phyloP scores from a whole-genome alignment of 139 green algal genomes.

The Ulvella scutata region DNA sequence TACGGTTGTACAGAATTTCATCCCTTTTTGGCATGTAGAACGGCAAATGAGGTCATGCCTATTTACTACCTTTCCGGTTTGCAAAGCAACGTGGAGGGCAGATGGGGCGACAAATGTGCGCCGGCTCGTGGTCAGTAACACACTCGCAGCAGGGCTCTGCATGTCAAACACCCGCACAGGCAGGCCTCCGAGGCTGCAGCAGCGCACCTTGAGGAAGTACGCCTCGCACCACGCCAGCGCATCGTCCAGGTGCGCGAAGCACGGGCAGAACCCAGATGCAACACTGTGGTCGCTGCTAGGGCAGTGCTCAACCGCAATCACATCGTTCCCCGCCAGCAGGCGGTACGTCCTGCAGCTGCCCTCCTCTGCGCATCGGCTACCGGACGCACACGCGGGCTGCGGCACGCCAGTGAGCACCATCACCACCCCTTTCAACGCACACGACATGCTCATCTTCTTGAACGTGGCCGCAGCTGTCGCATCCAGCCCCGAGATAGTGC shows the following conservation, averaged over 20 bases:
- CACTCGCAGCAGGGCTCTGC: no score
- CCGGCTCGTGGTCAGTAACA: no score
- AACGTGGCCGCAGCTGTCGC: constrained; percentile 56
- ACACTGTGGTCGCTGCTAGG: background rate
- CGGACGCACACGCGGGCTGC: no score
- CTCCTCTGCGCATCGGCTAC: no score
- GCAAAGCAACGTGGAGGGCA: no score
- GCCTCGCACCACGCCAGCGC: constrained; percentile 36
- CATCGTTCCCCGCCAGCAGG: constrained; percentile 35
- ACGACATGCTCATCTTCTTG: constrained; percentile 25
- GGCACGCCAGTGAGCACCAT: constrained; percentile 36
- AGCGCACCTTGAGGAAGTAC: constrained; percentile 15
- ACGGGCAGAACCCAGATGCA: constrained; percentile 10
- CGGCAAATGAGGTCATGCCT: no score
- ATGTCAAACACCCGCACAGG: background rate
- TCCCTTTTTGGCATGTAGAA: no score
- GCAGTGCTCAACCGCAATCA: constrained; percentile 13
- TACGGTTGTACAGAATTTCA: no score
- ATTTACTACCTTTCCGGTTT: no score
- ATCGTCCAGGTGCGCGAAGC: constrained; percentile 34
- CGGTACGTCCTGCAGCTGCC: constrained; percentile 6
- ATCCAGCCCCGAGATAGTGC: constrained; percentile 48
- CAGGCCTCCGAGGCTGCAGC: background rate
- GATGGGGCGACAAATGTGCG: no score
- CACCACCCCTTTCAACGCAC: constrained; percentile 28